Evolutionary conservation across 306 rosid genomes (phyloP), one percentile per base, ranked within the genome.

Genomic region (Medicago arabica): DNA sequence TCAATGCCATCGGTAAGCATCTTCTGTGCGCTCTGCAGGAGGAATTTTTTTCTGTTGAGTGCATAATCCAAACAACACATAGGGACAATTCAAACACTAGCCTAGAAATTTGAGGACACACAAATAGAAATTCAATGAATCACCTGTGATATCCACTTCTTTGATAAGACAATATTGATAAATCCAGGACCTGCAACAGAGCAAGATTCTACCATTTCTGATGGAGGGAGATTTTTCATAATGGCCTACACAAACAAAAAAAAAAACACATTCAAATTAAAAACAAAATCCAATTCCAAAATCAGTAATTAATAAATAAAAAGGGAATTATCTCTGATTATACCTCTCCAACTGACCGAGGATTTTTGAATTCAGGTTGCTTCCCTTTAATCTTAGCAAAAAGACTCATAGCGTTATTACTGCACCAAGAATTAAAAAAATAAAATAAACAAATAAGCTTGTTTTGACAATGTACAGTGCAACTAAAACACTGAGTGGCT

Each of bases 351-450:
- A 94, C 83, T 14, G 41, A 90, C 74, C 4, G 78, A 8, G 97
- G 98, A 38, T 85, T 86, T 75, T 19, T 82, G 60, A 86, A 87
- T 11, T 23, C 79, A 11, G 88, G 79, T 34, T 83, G 81, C 81
- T 86, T 90, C 72, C 90, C 96, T 83, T 84, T 94, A 28, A 90
- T 85, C 84, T 87, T 88, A 72, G 95, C 81, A 85, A 85, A 92
- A 4, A 92, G 69, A 55, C 90, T 78, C 98, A 94, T 92, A 13
- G 98, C 98, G 57, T 94, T 94, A 72, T 92, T 94, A 84, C 98
- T 94, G 79, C n/a, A 79, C 68, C 39, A 16, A 59, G 50, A 44
- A 12, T 44, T 11, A 53, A 5, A 66, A 66, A 3, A 7, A 41
- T 40, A 40, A 17, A n/a, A n/a, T n/a, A n/a, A n/a, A 13, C 71